Conservation (phyloP, 2,329 filamentous ascomycete genomes). For the Dothideomycetes sp. region DNA sequence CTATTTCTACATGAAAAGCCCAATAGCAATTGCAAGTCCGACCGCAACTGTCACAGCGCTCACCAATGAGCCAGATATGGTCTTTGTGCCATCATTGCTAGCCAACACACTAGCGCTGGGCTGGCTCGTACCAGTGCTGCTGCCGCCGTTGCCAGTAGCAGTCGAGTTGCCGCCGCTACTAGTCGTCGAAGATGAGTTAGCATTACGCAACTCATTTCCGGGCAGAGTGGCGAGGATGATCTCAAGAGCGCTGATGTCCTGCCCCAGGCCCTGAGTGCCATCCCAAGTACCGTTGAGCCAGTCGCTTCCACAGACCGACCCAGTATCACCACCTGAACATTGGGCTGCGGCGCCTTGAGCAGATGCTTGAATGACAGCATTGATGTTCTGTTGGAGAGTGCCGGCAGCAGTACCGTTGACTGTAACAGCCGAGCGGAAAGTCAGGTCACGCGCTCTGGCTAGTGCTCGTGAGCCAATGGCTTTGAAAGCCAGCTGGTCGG, state of each 20-base stretch:
- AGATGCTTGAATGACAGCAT: slow-evolving; percentile 27
- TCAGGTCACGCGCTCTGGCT: slow-evolving; percentile 30
- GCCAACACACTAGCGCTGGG: no score
- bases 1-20: no score
- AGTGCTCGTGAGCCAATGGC: slow-evolving; percentile 23
- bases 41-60: no score
- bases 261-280: slow-evolving; percentile 29
- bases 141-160: no score
- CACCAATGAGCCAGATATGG: no score
- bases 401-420: slow-evolving; percentile 32
- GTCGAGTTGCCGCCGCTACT: no score
- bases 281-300: slow-evolving; percentile 35
- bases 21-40: no score
- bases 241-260: slow-evolving; percentile 41
- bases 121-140: no score
- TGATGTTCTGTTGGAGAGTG: slow-evolving; percentile 25
- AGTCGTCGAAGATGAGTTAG: no score
- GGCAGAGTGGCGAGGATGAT: slow-evolving; percentile 34
- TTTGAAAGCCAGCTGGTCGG: slow-evolving; percentile 66
- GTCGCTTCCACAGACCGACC: slow-evolving; percentile 30
- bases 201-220: no score
- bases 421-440: slow-evolving; percentile 51
- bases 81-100: no score
- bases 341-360: slow-evolving; percentile 32
- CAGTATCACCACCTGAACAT: slow-evolving; percentile 30